Evolutionary conservation across 352 stramenopile species (phyloP), one percentile per base, ranked within the genome.

Genomic region (Peronosclerospora sorghi): DNA sequence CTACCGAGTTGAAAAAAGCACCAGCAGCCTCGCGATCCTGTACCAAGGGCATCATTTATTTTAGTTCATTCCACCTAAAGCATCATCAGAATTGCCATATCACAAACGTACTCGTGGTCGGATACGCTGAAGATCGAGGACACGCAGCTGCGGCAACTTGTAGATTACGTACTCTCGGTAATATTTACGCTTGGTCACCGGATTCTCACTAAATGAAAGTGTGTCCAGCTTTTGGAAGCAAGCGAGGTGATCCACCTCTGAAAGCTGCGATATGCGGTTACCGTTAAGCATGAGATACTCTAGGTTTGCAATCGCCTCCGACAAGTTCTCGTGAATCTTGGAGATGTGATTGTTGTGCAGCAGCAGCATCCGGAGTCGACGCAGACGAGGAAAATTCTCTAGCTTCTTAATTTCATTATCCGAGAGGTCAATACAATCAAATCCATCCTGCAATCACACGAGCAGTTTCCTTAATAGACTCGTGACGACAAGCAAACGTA

Each of bases 351-450:
- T 97, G 71, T 96, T 96, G 58, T 94, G 77, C 32, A 96, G 54
- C 26, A 97, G 60, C 46, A 97, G 57, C 68, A 90, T 95, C n/a
- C 78, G 85, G 35, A 97, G 63, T 12, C 88, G 71, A 24, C 68
- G 68, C 43, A 95, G 72, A 2, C 76, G 63, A 36, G 88, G 88
- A 44, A 97, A 96, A 70, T 96, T 96, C 62, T 96, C 90, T 1
- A 97, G 63, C 58, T 87, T 95, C 58, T 94, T 94, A 48, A 97
- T 90, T 54, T 97, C 86, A 56, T 97, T 97, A 61, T 97, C 90
- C 50, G 79, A 94, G 21, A 97, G 64, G 49, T 97, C 90, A 29
- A 97, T 84, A 53, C 84, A 95, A 63, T 97, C 90, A 42, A 95
- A 96, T 12, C 86, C 80, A 54, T 97, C 86, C 81, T 95, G 45